Conservation (phyloP, 805 yeast species). For the Zygotorulaspora sp. region DNA sequence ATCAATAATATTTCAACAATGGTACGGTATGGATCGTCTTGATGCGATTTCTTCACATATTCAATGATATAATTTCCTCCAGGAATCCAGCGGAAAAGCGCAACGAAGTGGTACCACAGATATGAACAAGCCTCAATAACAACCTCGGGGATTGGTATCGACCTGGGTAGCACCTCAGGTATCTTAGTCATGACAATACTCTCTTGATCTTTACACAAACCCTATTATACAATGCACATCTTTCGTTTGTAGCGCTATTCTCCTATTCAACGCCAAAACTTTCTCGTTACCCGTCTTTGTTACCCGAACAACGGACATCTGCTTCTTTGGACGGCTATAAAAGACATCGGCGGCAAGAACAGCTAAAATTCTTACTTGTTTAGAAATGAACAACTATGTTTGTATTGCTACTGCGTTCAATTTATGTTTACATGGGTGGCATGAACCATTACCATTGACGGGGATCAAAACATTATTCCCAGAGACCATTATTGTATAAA, state of each 20-base stretch:
- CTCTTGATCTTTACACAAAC: neutral
- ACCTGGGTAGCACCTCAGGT: conserved; percentile 26
- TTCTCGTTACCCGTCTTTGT: no score
- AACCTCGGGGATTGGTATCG: conserved; percentile 31
- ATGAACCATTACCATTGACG: no score
- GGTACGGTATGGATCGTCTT: conserved; percentile 90
- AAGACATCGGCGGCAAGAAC: no score
- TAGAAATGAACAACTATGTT: no score
- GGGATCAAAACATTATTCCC: no score
- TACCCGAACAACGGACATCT: neutral
- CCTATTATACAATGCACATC: neutral
- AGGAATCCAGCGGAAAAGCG: conserved; percentile 20
- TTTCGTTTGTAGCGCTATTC: neutral
- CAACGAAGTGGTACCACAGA: conserved; percentile 23
- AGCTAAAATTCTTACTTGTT: no score
- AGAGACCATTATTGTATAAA: no score
- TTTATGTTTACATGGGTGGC: no score
- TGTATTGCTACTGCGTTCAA: no score
- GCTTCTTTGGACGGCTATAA: no score
- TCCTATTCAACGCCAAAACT: neutral
- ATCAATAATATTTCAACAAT: conserved; percentile 71
- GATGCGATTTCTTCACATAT: conserved; percentile 81
- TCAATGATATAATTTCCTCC: conserved; percentile 43
- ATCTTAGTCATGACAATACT: conserved; percentile 17
- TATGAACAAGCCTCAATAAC: conserved; percentile 24